These are phyloP conservation scores for Calocybe indica DNA, from an alignment of 768 basidiomycete species.

Conservation along the genomic window DNA sequence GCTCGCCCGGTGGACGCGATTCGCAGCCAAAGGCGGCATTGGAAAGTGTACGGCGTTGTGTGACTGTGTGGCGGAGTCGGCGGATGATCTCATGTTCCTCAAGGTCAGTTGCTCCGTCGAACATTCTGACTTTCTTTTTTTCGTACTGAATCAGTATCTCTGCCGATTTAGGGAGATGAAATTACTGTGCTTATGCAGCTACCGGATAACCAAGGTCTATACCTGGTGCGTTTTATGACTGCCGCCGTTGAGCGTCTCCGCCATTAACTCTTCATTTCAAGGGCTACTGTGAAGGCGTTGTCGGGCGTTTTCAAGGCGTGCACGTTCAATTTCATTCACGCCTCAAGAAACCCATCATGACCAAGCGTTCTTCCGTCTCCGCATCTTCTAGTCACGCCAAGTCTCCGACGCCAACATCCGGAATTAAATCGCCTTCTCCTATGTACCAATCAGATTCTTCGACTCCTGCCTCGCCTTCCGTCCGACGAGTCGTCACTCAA, in stretches of 20 bases:
- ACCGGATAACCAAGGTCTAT: slow-evolving; percentile 43
- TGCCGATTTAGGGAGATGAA: slow-evolving; percentile 57
- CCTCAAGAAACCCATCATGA: slow-evolving; percentile 76
- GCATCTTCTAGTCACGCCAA: slow-evolving; percentile 9
- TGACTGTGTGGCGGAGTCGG: slow-evolving; percentile 70
- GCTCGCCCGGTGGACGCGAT: slow-evolving; percentile 76
- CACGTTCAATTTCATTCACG: slow-evolving; percentile 68
- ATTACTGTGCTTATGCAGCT: slow-evolving; percentile 75
- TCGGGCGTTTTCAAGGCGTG: slow-evolving; percentile 61
- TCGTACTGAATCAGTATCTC: slow-evolving; percentile 1
- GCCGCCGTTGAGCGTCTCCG: background rate
- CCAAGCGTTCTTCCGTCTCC: slow-evolving; percentile 51
- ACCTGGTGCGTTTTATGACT: slow-evolving; percentile 45
- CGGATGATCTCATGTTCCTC: slow-evolving; percentile 83
- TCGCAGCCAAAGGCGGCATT: slow-evolving; percentile 82
- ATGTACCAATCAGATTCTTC: slow-evolving; percentile 4
- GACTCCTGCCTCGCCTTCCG: background rate
- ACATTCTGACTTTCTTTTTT: slow-evolving; percentile 1
- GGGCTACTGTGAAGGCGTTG: slow-evolving; percentile 87
- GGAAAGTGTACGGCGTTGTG: slow-evolving; percentile 68
- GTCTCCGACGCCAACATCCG: slow-evolving; percentile 17
- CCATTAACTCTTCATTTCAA: slow-evolving; percentile 16
- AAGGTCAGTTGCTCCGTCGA: slow-evolving; percentile 41
- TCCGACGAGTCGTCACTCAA: background rate
- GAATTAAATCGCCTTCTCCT: slow-evolving; percentile 5